These are phyloP conservation scores for Emmonsia crescens DNA, from an alignment of 2,329 filamentous ascomycete species.

Conservation along the genomic window DNA sequence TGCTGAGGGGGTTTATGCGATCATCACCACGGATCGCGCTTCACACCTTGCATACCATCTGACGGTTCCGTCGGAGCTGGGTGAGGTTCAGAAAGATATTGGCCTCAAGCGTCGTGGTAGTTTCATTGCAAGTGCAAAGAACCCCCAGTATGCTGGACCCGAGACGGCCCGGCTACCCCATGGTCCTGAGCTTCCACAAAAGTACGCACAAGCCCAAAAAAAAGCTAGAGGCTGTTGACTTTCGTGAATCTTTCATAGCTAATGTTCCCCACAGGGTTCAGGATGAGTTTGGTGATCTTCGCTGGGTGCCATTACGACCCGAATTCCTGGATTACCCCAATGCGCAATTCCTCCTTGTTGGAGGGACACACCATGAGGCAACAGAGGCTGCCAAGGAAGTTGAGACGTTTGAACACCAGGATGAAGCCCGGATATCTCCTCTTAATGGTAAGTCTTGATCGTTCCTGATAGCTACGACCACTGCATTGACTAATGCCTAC, in stretches of 20 bases:
- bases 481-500: neutral
- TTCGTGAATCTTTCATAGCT: neutral
- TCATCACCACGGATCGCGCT: slow-evolving; percentile 59
- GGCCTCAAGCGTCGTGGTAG: slow-evolving; percentile 61
- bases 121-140: slow-evolving; percentile 71
- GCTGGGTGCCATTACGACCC: slow-evolving; percentile 65
- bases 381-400: slow-evolving; percentile 60
- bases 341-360: slow-evolving; percentile 68
- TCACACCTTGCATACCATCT: slow-evolving; percentile 72
- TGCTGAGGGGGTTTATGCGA: slow-evolving; percentile 77
- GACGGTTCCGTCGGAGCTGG: slow-evolving; percentile 59
- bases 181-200: slow-evolving; percentile 57
- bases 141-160: slow-evolving; percentile 50
- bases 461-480: neutral
- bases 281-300: slow-evolving; percentile 59
- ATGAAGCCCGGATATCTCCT: slow-evolving; percentile 54
- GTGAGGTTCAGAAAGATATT: slow-evolving; percentile 63
- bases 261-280: slow-evolving; percentile 43
- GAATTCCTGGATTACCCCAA: slow-evolving; percentile 64
- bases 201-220: slow-evolving; percentile 38
- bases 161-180: slow-evolving; percentile 54
- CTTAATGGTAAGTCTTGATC: slow-evolving; percentile 38
- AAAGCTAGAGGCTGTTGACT: neutral
- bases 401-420: slow-evolving; percentile 64
- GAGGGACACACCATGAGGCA: slow-evolving; percentile 41